Evolutionary conservation across 352 stramenopile genomes (phyloP).

Genomic region (Phytophthora multivora): DNA sequence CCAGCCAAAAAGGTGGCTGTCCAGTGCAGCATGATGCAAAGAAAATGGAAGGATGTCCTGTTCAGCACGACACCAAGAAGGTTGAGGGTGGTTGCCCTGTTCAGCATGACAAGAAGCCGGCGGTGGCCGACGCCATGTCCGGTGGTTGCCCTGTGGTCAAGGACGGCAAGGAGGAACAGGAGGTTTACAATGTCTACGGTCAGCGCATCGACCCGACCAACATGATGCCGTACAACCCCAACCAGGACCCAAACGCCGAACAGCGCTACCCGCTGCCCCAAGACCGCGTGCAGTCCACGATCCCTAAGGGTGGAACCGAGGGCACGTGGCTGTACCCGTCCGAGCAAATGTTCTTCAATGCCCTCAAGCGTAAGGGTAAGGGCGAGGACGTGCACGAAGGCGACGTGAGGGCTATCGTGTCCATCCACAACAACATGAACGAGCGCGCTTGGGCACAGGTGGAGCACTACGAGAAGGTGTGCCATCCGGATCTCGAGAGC

Average conservation of each 20-base stretch:
- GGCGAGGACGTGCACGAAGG: slow-evolving; percentile 95
- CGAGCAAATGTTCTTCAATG: slow-evolving; percentile 99
- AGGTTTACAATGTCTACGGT: slow-evolving; percentile 98
- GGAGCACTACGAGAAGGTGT: slow-evolving; percentile 96
- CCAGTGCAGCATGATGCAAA: slow-evolving; percentile 57
- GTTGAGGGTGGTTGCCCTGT: slow-evolving; percentile 63
- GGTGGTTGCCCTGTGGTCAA: slow-evolving; percentile 66
- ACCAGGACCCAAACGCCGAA: slow-evolving; percentile 91
- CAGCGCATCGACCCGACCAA: slow-evolving; percentile 97
- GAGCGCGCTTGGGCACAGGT: slow-evolving; percentile 98
- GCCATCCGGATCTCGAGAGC: slow-evolving; percentile 63
- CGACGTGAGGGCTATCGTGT: slow-evolving; percentile 95
- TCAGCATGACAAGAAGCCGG: slow-evolving; percentile 54
- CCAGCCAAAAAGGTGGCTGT: slow-evolving; percentile 36
- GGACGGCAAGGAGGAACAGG: slow-evolving; percentile 37
- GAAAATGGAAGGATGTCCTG: slow-evolving; percentile 52
- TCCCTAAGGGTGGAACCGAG: slow-evolving; percentile 95
- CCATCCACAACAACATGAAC: slow-evolving; percentile 99
- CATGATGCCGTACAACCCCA: slow-evolving; percentile 97
- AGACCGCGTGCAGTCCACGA: slow-evolving; percentile 94
- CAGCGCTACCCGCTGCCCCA: slow-evolving; percentile 93
- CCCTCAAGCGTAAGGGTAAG: slow-evolving; percentile 97
- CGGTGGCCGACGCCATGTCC: slow-evolving; percentile 27
- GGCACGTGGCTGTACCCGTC: slow-evolving; percentile 98
- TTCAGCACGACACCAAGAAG: slow-evolving; percentile 53